Base-by-base conservation (phyloP, 2,329 filamentous ascomycete genomes). In the Claviceps pusilla region DNA sequence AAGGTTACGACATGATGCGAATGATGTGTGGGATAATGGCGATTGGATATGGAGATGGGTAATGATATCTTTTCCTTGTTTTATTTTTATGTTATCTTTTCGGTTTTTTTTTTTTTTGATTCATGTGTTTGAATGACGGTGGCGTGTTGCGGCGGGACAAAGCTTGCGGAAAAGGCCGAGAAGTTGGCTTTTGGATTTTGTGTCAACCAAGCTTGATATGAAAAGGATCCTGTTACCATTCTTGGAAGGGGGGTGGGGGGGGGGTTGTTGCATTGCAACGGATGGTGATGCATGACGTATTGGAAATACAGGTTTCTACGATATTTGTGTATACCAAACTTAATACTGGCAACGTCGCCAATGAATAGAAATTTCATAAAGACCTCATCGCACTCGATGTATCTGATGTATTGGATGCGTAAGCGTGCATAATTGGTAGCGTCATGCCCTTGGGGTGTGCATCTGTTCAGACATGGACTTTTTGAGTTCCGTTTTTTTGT, bases 271-370 rank as follows among this genome's bases (percentile, higher is more conserved):
- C 16, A 16, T 3, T 19, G 24, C 19, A 31, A 52, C 49, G 54
- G 28, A 53, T 50, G 51, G 48, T 46, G 54, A 28, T 29, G 52
- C 46, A 57, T 45, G 51, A 59, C 53, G 50, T 45, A 47, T 50
- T 55, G 54, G 48, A 52, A 51, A 57, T 58, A 54, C 56, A 55
- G 51, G 54, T 47, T 19, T 50, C 57, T 56, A 60, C 61, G 53
- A 54, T 56, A 55, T 59, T 59, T 56, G 57, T 60, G 56, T 60
- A 58, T 56, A 57, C 58, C 50, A 57, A 48, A 48, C 41, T 54
- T 51, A 53, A 51, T 53, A 46, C 28, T 35, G 48, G 29, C 54
- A 24, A 12, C n/a, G 3, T 12, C 16, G 51, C 48, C n/a, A 31
- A 19, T 10, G 7, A 52, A 46, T 52, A 47, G 31, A 47, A 6